phyloP scores from a whole-genome alignment of 2,329 filamentous ascomycete species.

The Coleophoma eucalyptorum region DNA sequence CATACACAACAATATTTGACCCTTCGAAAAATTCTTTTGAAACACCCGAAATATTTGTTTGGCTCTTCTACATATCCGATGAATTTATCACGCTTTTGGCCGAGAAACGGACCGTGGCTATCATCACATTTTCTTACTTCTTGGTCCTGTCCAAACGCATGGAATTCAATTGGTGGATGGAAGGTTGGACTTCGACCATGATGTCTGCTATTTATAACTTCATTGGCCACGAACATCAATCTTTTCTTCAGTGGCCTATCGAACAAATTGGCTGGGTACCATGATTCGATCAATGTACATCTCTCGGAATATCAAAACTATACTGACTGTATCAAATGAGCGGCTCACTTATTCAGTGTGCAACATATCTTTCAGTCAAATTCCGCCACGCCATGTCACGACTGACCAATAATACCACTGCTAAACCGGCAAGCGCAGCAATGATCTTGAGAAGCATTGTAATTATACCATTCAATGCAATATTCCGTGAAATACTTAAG shows the following conservation, averaged over 20 bases:
- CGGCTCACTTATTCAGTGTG: no score
- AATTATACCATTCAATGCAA: no score
- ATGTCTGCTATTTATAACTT: slow-evolving; percentile 15
- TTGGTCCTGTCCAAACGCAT: slow-evolving; percentile 16
- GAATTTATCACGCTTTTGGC: slow-evolving; percentile 14
- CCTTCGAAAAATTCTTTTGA: not conserved
- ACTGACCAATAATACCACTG: no score
- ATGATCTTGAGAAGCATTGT: no score
- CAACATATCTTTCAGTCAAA: no score
- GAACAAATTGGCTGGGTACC: slow-evolving; percentile 10
- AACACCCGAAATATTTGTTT: slow-evolving; percentile 4
- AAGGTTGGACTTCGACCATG: slow-evolving; percentile 16
- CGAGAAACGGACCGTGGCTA: slow-evolving; percentile 11
- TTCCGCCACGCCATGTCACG: no score
- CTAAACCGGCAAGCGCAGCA: no score
- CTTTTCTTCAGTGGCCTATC: slow-evolving; percentile 20
- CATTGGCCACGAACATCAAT: slow-evolving; percentile 16
- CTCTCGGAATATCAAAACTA: no score
- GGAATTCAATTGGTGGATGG: slow-evolving; percentile 23
- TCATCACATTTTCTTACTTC: slow-evolving; percentile 21
- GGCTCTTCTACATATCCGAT: slow-evolving; percentile 16
- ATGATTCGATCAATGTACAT: no score
- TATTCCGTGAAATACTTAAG: no score
- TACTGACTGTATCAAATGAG: no score
- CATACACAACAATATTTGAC: not conserved